Evolutionary conservation across 495 filamentous ascomycete species (phyloP).

Genomic region (Articulospora tetracladia): DNA sequence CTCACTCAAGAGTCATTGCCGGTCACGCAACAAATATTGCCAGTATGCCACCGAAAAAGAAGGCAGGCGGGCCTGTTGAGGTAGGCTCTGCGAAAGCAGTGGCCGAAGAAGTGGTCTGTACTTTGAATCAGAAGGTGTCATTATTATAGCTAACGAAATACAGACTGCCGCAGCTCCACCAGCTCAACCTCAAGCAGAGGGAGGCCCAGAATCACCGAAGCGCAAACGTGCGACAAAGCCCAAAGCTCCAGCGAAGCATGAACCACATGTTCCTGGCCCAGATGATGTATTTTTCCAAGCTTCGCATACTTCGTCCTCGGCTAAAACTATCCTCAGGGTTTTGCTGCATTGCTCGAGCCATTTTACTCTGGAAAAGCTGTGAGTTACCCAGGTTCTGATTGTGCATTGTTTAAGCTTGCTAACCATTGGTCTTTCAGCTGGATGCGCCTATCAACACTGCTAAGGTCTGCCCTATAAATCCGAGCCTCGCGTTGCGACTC

Average conservation of each 20-base stretch:
- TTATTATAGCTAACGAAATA: neutral
- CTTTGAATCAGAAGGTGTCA: neutral
- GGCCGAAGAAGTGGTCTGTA: neutral
- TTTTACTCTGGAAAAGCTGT: conserved; percentile 90
- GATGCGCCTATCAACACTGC: conserved; percentile 94
- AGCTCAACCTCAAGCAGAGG: neutral
- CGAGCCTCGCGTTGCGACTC: neutral
- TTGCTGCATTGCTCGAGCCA: conserved; percentile 86
- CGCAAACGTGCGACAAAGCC: conserved; percentile 17
- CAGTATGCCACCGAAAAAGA: conserved; percentile 25
- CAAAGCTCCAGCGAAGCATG: conserved; percentile 7
- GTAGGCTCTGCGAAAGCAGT: conserved; percentile 1
- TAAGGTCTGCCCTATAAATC: conserved; percentile 29
- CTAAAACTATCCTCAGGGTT: conserved; percentile 45
- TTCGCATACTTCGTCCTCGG: conserved; percentile 8
- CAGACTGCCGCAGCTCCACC: neutral
- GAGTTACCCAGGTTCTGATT: neutral
- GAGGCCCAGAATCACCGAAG: conserved; percentile 15
- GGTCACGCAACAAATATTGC: neutral
- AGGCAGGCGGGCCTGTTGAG: conserved; percentile 18
- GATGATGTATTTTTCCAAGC: conserved; percentile 16
- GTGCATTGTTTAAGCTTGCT: no score
- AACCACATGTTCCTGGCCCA: conserved; percentile 2
- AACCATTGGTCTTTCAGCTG: conserved; percentile 28
- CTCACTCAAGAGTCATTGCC: neutral